phyloP scores from a whole-genome alignment of 2,329 filamentous ascomycete species.

The Pestalotiopsis sp. region DNA sequence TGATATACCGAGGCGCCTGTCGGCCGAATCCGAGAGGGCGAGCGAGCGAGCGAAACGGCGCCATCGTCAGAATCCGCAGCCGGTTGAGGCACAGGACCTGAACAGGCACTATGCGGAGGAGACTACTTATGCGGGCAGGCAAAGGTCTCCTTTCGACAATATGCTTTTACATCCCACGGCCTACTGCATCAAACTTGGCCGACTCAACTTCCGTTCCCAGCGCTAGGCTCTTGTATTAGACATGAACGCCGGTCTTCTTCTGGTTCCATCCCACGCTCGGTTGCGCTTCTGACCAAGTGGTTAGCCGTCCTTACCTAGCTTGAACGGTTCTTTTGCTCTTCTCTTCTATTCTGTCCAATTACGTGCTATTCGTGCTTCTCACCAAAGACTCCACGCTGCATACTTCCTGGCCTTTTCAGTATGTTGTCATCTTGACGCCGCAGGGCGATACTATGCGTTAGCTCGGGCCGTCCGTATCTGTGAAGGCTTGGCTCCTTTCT shows the following conservation, averaged over 20 bases:
- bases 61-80: background rate
- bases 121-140: conserved; percentile 12
- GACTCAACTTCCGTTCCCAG: conserved; percentile 11
- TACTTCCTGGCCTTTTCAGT: background rate
- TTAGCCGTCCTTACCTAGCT: background rate
- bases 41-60: background rate
- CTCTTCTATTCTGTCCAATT: background rate
- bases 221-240: background rate
- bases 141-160: background rate
- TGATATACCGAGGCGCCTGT: background rate
- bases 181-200: background rate
- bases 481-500: background rate
- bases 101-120: background rate
- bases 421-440: conserved; percentile 2
- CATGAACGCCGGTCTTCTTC: background rate
- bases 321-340: background rate
- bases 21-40: background rate
- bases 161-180: conserved; percentile 7
- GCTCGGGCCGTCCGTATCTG: background rate
- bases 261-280: conserved; percentile 4
- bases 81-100: background rate
- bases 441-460: background rate
- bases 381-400: background rate
- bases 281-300: conserved; percentile 6
- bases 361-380: background rate